phyloP scores from a whole-genome alignment of 2,329 filamentous ascomycete genomes.

The Pezizomycotina sp. region DNA sequence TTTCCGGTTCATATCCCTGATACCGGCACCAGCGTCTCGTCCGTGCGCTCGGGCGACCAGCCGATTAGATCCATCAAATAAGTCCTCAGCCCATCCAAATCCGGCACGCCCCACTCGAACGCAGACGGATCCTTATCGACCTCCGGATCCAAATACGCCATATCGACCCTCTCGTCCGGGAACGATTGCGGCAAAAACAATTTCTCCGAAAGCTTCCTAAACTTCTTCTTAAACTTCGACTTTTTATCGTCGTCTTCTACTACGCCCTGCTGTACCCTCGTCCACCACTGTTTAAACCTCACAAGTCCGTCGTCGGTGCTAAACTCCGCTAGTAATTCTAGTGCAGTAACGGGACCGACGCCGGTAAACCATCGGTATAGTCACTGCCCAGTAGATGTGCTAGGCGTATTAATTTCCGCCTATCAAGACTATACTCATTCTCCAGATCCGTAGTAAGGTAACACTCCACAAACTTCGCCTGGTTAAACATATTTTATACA shows the following conservation, averaged over 20 bases:
- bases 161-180: constrained; percentile 58
- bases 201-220: constrained; percentile 39
- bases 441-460: constrained; percentile 73
- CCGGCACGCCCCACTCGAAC: constrained; percentile 93
- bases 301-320: constrained; percentile 41
- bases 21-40: constrained; percentile 94
- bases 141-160: constrained; percentile 72
- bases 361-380: constrained; percentile 82
- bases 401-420: constrained; percentile 73
- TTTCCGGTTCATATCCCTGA: constrained; percentile 82
- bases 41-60: constrained; percentile 79
- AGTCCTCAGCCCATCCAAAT: constrained; percentile 64
- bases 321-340: constrained; percentile 91
- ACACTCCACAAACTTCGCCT: constrained; percentile 94
- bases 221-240: constrained; percentile 64
- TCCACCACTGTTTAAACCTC: constrained; percentile 81
- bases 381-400: constrained; percentile 86
- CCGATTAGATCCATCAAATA: constrained; percentile 88
- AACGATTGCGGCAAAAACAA: constrained; percentile 71
- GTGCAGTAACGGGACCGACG: constrained; percentile 80
- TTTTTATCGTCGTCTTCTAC: constrained; percentile 43
- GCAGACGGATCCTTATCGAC: constrained; percentile 61
- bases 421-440: constrained; percentile 70
- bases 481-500: constrained; percentile 99
- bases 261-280: constrained; percentile 54